Conservation (phyloP, 345 rosid species). For the Gossypium raimondii region DNA sequence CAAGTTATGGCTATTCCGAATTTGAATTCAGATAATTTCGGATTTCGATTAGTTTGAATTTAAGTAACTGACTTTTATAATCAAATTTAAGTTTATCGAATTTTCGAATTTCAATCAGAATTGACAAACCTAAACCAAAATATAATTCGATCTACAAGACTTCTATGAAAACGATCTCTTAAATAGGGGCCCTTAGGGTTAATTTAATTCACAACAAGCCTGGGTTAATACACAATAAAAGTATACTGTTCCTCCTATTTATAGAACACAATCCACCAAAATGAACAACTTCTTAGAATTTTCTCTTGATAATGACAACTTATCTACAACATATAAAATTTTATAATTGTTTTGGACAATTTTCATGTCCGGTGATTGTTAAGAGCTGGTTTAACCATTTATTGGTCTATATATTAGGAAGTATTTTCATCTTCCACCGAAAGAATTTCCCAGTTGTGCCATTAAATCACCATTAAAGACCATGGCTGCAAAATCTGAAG, state of each 20-base stretch:
- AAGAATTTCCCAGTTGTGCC: neutral
- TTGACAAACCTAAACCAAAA: neutral
- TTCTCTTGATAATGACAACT: neutral
- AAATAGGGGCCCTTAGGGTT: no score
- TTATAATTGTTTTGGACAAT: no score
- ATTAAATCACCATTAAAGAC: neutral
- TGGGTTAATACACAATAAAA: neutral
- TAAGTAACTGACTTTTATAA: no score
- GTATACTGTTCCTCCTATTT: neutral
- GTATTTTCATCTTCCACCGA: neutral
- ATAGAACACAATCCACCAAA: neutral
- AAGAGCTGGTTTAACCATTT: no score
- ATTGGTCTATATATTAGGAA: neutral
- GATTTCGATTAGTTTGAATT: accelerated
- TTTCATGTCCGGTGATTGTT: no score
- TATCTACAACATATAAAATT: neutral
- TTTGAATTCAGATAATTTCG: no score
- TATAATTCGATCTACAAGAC: neutral
- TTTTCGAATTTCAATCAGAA: no score
- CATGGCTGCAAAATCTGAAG: conserved; percentile 20
- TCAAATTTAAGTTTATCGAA: no score
- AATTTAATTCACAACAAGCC: neutral
- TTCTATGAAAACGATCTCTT: no score
- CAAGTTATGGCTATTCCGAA: no score
- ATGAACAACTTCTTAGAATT: conserved; percentile 18